Conservation (phyloP, 768 basidiomycete genomes). For the Kwoniella sp. region DNA sequence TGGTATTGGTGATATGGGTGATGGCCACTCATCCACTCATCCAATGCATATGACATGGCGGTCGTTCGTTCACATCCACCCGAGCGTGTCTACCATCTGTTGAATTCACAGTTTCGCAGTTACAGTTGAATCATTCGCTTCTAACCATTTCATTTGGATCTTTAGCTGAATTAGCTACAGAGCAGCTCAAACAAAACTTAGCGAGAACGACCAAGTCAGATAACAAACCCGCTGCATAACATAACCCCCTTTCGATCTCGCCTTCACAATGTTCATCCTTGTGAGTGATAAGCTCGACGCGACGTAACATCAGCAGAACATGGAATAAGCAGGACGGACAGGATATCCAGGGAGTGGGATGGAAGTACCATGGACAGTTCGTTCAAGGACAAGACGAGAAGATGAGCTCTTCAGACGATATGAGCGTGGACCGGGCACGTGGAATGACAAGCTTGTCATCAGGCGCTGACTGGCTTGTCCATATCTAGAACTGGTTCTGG, state of each 20-base stretch:
- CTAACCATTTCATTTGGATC: too few species aligned
- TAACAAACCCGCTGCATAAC: not conserved
- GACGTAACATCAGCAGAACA: not conserved
- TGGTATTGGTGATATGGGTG: not conserved
- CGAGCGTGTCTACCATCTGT: not conserved
- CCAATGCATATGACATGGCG: too few species aligned
- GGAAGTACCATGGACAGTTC: too few species aligned
- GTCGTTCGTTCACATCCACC: too few species aligned
- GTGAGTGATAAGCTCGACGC: constrained; percentile 18
- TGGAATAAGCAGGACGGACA: too few species aligned
- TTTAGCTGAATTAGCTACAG: too few species aligned
- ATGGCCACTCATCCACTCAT: not conserved
- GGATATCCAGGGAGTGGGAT: too few species aligned
- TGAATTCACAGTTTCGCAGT: not conserved
- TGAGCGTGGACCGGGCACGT: too few species aligned
- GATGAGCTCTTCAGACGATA: too few species aligned
- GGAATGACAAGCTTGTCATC: not conserved
- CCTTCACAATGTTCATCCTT: constrained; percentile 39
- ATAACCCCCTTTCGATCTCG: not conserved
- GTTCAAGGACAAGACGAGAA: too few species aligned
- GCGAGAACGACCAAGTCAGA: not conserved
- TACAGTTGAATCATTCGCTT: not conserved
- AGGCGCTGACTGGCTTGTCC: not conserved
- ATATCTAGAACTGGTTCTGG: constrained; percentile 83
- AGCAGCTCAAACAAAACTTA: not conserved